Base-by-base conservation (phyloP, 2,329 filamentous ascomycete species). In the Beauveria sp. region DNA sequence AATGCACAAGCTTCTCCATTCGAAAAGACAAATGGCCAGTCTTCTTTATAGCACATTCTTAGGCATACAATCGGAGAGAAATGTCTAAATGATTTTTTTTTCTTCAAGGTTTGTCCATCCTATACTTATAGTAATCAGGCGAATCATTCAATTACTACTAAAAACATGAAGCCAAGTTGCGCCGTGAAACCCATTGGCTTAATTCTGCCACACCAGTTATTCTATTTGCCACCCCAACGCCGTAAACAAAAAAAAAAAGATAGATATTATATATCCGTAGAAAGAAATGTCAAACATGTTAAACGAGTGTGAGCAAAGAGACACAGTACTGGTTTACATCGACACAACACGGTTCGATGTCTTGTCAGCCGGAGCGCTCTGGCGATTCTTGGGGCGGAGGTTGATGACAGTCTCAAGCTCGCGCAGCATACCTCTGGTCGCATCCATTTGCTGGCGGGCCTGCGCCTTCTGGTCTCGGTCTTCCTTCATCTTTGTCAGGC, bases 401-500 rank as follows among this genome's bases (percentile, higher is more conserved):
- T 79, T 84, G 71, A 97, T 96, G 63, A 99, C 85, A 65, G 90
- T 93, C 77, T 97, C 91, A 62, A 99, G 80, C 75, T 99, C 94
- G 64, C 89, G 87, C 64, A 99, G 82, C 91, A 99, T 96, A 67
- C 89, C 91, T 48, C 87, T 90, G 64, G 86, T 96, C 12, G 91
- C 89, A 64, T 97, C 91, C 50, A 85, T 79, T 69, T 89, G 88
- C 67, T 92, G 90, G 60, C 86, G 84, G 46, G 86, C 78, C 46
- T 85, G 80, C 22, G 89, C 88, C 70, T 90, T 89, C 64, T 84
- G 84, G 59, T 86, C 86, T 61, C 93, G 84, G 50, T 97, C 93
- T 70, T 96, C 92, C 67, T 89, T 88, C 79, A 97, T 92, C 73
- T 89, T 93, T 48, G 82, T 80, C 67, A 97, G 89, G 48, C 94